Conservation (phyloP, 2,329 filamentous ascomycete species). For the Penicillium sp. region DNA sequence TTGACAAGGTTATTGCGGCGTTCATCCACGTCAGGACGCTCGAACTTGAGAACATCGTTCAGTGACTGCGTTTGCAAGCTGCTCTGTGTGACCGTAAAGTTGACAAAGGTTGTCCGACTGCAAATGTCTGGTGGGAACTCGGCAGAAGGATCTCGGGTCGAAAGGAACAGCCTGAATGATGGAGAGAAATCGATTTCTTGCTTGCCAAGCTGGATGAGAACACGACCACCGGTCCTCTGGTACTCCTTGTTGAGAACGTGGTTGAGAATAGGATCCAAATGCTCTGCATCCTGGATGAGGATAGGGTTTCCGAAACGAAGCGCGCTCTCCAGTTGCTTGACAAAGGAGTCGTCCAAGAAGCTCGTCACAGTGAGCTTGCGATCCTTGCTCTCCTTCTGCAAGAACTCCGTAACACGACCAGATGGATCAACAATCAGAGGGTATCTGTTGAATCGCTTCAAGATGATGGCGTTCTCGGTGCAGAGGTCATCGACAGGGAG, state of each 20-base stretch:
- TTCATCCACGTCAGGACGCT: constrained; percentile 96
- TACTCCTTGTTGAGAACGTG: constrained; percentile 99
- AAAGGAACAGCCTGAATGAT: constrained; percentile 91
- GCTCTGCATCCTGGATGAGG: constrained; percentile 95
- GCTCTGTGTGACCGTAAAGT: constrained; percentile 98
- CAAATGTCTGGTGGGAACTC: constrained; percentile 96
- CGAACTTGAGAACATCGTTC: constrained; percentile 95
- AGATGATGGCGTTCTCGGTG: constrained; percentile 96
- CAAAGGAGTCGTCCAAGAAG: constrained; percentile 96
- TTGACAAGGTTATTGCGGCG: constrained; percentile 96
- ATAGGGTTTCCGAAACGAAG: constrained; percentile 98
- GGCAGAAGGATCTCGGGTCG: constrained; percentile 92
- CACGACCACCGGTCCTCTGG: constrained; percentile 95
- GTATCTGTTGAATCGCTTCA: constrained; percentile 97
- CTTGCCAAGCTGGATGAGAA: constrained; percentile 95
- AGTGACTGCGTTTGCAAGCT: constrained; percentile 97
- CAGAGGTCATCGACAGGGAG: constrained; percentile 95
- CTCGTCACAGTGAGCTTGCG: constrained; percentile 93
- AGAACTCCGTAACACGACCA: constrained; percentile 88
- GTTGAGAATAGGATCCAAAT: constrained; percentile 94
- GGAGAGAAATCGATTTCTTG: constrained; percentile 99
- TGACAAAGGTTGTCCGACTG: constrained; percentile 98
- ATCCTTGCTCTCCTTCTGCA: constrained; percentile 92
- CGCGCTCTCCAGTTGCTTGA: constrained; percentile 95
- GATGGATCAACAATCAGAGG: constrained; percentile 98